phyloP scores from a whole-genome alignment of 2,329 filamentous ascomycete genomes.

The Pseudopithomyces maydicus region DNA sequence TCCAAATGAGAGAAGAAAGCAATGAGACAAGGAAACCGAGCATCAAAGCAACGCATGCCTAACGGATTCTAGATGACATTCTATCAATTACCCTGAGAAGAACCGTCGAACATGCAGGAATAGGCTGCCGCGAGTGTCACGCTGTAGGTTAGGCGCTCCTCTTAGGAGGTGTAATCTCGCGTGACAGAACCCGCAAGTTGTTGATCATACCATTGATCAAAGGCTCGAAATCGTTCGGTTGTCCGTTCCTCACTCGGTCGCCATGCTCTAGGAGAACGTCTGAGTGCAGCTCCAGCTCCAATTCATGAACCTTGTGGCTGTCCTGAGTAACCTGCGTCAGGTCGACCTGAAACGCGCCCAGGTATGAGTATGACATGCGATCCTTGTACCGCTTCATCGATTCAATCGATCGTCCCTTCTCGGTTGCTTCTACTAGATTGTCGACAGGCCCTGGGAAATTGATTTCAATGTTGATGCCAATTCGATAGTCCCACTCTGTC shows the following conservation, averaged over 20 bases:
- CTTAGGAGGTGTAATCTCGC: constrained; percentile 35
- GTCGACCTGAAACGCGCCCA: constrained; percentile 81
- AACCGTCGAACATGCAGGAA: not conserved
- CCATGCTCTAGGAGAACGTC: constrained; percentile 70
- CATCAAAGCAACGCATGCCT: constrained; percentile 14
- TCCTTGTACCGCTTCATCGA: constrained; percentile 77
- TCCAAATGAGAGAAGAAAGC: not conserved
- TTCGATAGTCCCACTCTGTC: constrained; percentile 82
- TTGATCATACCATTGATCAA: constrained; percentile 76
- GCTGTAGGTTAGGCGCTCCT: not conserved
- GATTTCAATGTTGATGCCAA: constrained; percentile 95
- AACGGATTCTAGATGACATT: no score
- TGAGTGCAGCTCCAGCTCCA: constrained; percentile 78
- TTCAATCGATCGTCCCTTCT: constrained; percentile 46
- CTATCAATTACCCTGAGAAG: no score
- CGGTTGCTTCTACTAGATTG: constrained; percentile 51
- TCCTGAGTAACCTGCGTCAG: constrained; percentile 80
- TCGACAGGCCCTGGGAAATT: constrained; percentile 71
- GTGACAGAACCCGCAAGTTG: constrained; percentile 56
- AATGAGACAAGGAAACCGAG: not conserved
- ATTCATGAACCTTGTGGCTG: constrained; percentile 72
- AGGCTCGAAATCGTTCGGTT: constrained; percentile 55
- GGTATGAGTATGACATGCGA: constrained; percentile 86
- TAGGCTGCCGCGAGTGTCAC: not conserved
- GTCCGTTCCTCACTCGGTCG: constrained; percentile 59